phyloP scores from a whole-genome alignment of 2,329 filamentous ascomycete genomes.

The Neonectria sp. region DNA sequence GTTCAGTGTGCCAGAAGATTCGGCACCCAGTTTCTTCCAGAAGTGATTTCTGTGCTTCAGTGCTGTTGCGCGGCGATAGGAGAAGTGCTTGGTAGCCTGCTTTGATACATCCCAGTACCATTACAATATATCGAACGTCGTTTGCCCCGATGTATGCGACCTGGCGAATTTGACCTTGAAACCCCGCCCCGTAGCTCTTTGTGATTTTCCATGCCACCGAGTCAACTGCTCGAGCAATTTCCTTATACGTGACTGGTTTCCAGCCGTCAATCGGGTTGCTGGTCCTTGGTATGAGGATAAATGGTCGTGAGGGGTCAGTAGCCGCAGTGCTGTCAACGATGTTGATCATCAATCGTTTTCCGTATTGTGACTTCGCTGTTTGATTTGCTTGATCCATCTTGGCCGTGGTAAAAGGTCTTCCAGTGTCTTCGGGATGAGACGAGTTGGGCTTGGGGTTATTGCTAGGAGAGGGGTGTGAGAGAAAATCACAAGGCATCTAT shows the following conservation, averaged over 20 bases:
- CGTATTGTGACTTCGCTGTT: not conserved
- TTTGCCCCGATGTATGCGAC: slow-evolving; percentile 52
- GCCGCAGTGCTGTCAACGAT: not conserved
- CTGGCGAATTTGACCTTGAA: slow-evolving; percentile 29
- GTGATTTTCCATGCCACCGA: not conserved
- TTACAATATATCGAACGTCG: slow-evolving; percentile 55
- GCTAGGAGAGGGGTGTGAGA: too few species aligned
- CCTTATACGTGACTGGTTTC: not conserved
- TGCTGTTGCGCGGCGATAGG: slow-evolving; percentile 50
- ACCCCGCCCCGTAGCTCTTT: not conserved
- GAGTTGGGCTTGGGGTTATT: not conserved
- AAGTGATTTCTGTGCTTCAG: slow-evolving; percentile 47
- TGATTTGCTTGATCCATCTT: not conserved
- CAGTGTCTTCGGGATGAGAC: too few species aligned
- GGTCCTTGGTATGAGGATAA: not conserved
- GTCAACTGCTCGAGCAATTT: not conserved
- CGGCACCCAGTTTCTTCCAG: slow-evolving; percentile 44
- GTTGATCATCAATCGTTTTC: not conserved
- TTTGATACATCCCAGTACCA: slow-evolving; percentile 58
- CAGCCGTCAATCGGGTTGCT: not conserved
- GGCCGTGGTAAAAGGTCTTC: too few species aligned
- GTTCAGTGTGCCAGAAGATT: slow-evolving; percentile 20
- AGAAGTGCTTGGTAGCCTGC: slow-evolving; percentile 57
- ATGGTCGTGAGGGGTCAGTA: not conserved
- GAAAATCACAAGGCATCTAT: too few species aligned